Evolutionary conservation across 2,329 filamentous ascomycete species (phyloP).

Genomic region (Xylogone sp.): DNA sequence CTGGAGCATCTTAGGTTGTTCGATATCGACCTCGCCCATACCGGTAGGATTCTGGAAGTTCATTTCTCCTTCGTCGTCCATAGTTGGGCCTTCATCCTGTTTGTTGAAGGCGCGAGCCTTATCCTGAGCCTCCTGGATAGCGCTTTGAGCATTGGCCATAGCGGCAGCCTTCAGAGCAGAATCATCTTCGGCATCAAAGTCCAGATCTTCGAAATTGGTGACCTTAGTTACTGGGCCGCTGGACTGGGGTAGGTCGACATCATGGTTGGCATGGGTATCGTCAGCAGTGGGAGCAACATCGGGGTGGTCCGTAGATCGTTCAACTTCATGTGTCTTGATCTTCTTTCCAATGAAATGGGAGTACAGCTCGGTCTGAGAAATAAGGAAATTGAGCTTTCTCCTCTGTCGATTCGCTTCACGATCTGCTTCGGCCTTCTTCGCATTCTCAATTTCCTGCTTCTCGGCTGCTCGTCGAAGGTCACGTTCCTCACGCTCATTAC

Average conservation of each 20-base stretch:
- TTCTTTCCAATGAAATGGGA: conserved; percentile 99
- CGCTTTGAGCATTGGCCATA: conserved; percentile 92
- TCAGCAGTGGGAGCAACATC: conserved; percentile 58
- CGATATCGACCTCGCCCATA: conserved; percentile 88
- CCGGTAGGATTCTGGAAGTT: conserved; percentile 99
- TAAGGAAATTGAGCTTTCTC: conserved; percentile 98
- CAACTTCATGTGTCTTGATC: conserved; percentile 95
- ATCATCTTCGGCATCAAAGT: conserved; percentile 95
- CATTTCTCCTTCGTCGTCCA: conserved; percentile 94
- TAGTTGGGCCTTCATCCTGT: conserved; percentile 57
- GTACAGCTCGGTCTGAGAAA: conserved; percentile 97
- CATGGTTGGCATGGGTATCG: conserved; percentile 29
- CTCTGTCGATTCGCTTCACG: conserved; percentile 96
- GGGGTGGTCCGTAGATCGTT: conserved; percentile 80
- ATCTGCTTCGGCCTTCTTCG: conserved; percentile 93
- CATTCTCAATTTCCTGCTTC: conserved; percentile 92
- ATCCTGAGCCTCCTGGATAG: conserved; percentile 89
- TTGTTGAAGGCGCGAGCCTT: conserved; percentile 93
- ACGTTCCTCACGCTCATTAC: conserved; percentile 95
- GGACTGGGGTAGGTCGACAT: conserved; percentile 47
- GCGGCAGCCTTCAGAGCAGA: conserved; percentile 75
- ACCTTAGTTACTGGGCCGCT: conserved; percentile 65
- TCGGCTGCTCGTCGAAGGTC: conserved; percentile 92
- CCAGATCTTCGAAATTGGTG: conserved; percentile 89
- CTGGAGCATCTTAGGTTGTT: conserved; percentile 89